phyloP scores from a whole-genome alignment of 176 grass and related monocot species.

The Oryza glumipatula region DNA sequence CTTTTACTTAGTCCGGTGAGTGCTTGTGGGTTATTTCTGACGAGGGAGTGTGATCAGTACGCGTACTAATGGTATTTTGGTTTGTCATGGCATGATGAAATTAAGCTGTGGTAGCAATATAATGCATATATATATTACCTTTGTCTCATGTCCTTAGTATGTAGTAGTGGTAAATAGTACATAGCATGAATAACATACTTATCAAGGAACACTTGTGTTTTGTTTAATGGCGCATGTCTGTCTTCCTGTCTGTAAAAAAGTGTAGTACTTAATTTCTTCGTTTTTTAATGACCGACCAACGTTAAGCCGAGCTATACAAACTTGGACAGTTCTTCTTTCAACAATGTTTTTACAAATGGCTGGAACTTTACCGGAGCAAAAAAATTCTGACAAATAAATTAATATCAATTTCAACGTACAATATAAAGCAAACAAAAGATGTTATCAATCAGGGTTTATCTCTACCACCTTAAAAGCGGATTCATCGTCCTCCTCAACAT shows the following conservation, averaged over 20 bases:
- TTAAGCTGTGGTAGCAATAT: conserved; percentile 3
- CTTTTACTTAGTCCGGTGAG: background rate
- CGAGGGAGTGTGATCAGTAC: background rate
- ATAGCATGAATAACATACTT: background rate
- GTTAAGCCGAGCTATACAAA: too few relatives aligned
- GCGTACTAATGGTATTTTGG: background rate
- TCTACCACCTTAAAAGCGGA: too few relatives aligned
- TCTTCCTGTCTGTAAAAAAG: background rate
- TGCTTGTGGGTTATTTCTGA: background rate
- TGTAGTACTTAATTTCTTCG: too few relatives aligned
- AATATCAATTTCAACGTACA: too few relatives aligned
- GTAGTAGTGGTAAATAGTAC: background rate
- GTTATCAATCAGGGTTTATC: too few relatives aligned
- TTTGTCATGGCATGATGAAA: conserved; percentile 8
- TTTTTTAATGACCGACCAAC: too few relatives aligned
- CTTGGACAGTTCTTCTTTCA: too few relatives aligned
- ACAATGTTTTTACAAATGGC: too few relatives aligned
- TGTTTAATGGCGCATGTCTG: conserved; percentile 9
- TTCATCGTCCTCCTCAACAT: too few relatives aligned
- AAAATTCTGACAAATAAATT: too few relatives aligned
- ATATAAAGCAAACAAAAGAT: too few relatives aligned
- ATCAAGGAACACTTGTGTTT: conserved; percentile 4
- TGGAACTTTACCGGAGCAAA: too few relatives aligned
- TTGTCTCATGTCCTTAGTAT: background rate
- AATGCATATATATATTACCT: background rate